A percentile compares a stretch with the other conserved stretches of the same genome.
These are phyloP conservation scores for Amylocarpus encephaloides DNA, from an alignment of 2,329 filamentous ascomycete genomes.

Conservation along the genomic window DNA sequence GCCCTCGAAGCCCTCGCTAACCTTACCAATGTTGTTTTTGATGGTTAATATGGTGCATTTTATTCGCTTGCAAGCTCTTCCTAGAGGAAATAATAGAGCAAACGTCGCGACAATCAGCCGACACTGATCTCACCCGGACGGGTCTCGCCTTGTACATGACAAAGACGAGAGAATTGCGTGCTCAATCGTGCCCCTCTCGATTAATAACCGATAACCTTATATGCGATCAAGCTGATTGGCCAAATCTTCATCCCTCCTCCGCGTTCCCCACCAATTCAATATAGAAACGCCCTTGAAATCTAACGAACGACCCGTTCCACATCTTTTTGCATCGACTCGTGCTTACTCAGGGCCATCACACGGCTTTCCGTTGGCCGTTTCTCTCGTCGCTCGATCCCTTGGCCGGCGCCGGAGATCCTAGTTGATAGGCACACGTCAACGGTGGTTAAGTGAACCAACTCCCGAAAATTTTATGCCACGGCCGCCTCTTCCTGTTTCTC, in stretches of 20 bases:
- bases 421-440: slow-evolving; percentile 1
- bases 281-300: background rate
- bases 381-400: background rate
- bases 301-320: background rate
- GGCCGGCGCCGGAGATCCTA: slow-evolving; percentile 8
- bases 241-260: background rate
- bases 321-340: background rate
- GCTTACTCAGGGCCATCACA: background rate
- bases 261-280: slow-evolving; percentile 3
- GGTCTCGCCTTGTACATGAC: background rate
- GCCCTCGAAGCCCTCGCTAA: background rate
- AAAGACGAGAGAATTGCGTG: slow-evolving; percentile 18
- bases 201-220: background rate
- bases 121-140: background rate
- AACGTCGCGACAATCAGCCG: background rate
- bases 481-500: slow-evolving; percentile 3
- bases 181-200: slow-evolving; percentile 5
- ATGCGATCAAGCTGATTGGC: background rate
- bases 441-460: background rate
- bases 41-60: background rate
- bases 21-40: background rate
- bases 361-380: slow-evolving; percentile 3
- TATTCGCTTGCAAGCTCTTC: background rate
- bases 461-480: background rate
- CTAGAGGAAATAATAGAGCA: background rate